phyloP scores from a whole-genome alignment of 2,329 filamentous ascomycete species.

The Colletotrichum eleusines region DNA sequence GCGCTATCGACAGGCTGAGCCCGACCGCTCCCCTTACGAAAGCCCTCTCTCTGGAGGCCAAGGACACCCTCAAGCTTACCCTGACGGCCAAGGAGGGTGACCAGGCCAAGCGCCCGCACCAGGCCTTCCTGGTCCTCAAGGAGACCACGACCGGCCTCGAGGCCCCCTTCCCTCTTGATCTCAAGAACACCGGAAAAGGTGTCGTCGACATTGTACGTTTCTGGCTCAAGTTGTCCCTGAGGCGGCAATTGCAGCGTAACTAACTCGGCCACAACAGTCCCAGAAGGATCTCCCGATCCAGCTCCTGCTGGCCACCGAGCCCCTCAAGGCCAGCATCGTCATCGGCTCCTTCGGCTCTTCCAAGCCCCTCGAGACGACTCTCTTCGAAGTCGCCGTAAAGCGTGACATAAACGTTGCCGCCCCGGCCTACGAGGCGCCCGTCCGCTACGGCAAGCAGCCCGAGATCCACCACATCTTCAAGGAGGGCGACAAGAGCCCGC shows the following conservation, averaged over 20 bases:
- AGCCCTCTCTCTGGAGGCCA: constrained; percentile 72
- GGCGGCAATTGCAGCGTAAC: background rate
- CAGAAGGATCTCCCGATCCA: constrained; percentile 91
- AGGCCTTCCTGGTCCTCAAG: constrained; percentile 88
- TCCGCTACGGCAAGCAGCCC: constrained; percentile 85
- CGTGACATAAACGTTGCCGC: constrained; percentile 72
- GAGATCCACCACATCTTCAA: constrained; percentile 95
- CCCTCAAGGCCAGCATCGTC: constrained; percentile 83
- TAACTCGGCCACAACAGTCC: constrained; percentile 65
- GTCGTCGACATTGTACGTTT: constrained; percentile 83
- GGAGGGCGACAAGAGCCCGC: constrained; percentile 81
- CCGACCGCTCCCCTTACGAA: constrained; percentile 71
- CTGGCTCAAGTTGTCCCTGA: constrained; percentile 2
- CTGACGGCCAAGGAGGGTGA: constrained; percentile 85
- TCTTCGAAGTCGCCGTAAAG: constrained; percentile 79
- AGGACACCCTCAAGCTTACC: constrained; percentile 83
- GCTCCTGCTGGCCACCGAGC: constrained; percentile 75
- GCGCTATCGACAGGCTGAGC: constrained; percentile 62
- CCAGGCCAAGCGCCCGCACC: constrained; percentile 87
- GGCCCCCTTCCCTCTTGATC: constrained; percentile 83
- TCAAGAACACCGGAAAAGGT: constrained; percentile 91
- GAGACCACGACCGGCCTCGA: constrained; percentile 82
- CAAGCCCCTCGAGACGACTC: constrained; percentile 72
- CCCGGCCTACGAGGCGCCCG: constrained; percentile 72
- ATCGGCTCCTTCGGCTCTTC: constrained; percentile 88